Percentiles rank a stretch among this genome's conserved stretches.
Evolutionary conservation across 176 grass and related monocot species (phyloP).

Genomic region (Hsuehochloa calcarea): DNA sequence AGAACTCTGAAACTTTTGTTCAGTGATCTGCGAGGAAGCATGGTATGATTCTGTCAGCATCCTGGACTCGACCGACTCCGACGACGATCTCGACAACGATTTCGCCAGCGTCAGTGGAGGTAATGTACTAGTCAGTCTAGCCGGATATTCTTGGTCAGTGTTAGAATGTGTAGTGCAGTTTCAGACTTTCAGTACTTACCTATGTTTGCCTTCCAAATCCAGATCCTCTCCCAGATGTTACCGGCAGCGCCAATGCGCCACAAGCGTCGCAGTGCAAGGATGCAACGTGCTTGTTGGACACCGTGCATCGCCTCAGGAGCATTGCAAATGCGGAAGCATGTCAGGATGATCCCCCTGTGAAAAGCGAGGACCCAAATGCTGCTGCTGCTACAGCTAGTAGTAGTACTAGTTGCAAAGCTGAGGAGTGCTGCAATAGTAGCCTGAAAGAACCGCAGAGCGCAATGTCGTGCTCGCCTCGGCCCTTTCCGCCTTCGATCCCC

Average conservation of each 20-base stretch:
- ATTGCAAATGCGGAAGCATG: constrained; percentile 45
- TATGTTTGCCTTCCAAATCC: background rate
- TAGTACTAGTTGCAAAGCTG: background rate
- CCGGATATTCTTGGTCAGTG: background rate
- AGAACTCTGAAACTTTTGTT: background rate
- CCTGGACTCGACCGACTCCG: constrained; percentile 52
- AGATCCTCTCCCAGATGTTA: constrained; percentile 52
- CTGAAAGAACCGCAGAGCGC: constrained; percentile 28
- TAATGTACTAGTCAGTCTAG: constrained; percentile 1
- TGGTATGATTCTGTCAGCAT: constrained; percentile 93
- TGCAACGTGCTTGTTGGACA: constrained; percentile 14
- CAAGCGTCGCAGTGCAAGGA: constrained; percentile 27
- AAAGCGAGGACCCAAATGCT: background rate
- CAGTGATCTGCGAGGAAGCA: constrained; percentile 81
- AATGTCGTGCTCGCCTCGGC: constrained; percentile 47
- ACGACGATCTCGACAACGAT: constrained; percentile 75
- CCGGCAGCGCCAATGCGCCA: constrained; percentile 20
- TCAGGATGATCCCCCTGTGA: constrained; percentile 5
- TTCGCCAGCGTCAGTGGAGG: constrained; percentile 85
- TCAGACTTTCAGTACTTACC: background rate
- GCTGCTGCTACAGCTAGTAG: background rate
- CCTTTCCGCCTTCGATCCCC: constrained; percentile 32
- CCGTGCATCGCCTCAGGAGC: constrained; percentile 38
- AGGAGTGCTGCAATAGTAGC: background rate
- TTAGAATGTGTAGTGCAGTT: background rate